Percentiles rank a stretch among this genome's conserved stretches.
Evolutionary conservation across 106 monocot genomes (phyloP).

Genomic region (Chionographis japonica): DNA sequence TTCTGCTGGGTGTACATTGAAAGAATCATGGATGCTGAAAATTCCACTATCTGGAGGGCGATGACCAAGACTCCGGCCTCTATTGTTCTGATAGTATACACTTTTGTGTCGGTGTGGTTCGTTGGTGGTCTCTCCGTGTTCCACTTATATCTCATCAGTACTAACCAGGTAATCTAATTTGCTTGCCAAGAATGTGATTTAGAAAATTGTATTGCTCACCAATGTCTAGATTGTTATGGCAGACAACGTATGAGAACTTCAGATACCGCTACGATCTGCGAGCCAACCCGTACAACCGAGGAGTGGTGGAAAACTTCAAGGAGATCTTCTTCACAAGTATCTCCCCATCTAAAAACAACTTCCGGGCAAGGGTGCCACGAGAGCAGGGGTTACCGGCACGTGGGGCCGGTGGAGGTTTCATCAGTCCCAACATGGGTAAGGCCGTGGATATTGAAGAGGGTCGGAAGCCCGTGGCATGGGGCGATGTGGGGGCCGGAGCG

Average conservation of each 20-base stretch:
- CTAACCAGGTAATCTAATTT: conserved; percentile 35
- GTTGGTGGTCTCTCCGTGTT: conserved; percentile 43
- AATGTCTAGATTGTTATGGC: background rate
- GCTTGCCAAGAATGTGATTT: background rate
- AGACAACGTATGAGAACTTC: conserved; percentile 35
- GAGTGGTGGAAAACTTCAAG: conserved; percentile 17
- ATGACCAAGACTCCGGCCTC: conserved; percentile 41
- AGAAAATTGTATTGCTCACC: background rate
- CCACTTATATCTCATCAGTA: conserved; percentile 41
- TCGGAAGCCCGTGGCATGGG: conserved; percentile 8
- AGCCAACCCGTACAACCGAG: conserved; percentile 8
- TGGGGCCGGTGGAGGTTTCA: background rate
- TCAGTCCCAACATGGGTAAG: conserved; percentile 1
- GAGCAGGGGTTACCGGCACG: background rate
- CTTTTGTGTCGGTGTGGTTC: conserved; percentile 30
- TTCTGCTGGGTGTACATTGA: conserved; percentile 44
- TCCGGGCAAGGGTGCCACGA: conserved; percentile 8
- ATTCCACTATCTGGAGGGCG: conserved; percentile 35
- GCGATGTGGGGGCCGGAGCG: background rate
- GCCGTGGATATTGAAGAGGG: background rate
- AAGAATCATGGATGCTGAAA: conserved; percentile 28
- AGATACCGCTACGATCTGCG: conserved; percentile 15
- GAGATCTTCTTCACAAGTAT: conserved; percentile 20
- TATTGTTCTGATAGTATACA: conserved; percentile 37
- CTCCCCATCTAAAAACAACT: conserved; percentile 21